Evolutionary conservation across 176 grass and related monocot species (phyloP).

Genomic region (Cymbopogon citratus): DNA sequence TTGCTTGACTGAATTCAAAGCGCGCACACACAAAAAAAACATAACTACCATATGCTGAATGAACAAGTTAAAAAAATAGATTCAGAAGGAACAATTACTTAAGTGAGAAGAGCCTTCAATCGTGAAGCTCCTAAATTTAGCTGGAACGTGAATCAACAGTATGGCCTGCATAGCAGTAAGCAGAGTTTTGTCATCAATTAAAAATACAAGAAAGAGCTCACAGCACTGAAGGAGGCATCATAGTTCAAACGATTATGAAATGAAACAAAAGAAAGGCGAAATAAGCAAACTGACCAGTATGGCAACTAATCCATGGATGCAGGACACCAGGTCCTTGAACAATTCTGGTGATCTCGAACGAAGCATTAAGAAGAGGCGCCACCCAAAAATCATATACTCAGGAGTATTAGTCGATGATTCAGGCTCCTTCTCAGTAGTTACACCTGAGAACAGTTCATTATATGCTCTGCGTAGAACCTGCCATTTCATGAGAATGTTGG

Average conservation of each 20-base stretch:
- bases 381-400: slow-evolving; percentile 69
- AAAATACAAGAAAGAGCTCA: neutral
- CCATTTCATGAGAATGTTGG: neutral
- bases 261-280: neutral
- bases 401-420: slow-evolving; percentile 24
- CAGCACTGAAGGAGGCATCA: neutral
- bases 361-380: slow-evolving; percentile 81
- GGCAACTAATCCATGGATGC: slow-evolving; percentile 79
- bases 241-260: slow-evolving; percentile 10
- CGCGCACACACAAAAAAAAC: slow-evolving; percentile 18
- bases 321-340: slow-evolving; percentile 86
- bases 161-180: slow-evolving; percentile 60
- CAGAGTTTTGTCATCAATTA: neutral
- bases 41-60: slow-evolving; percentile 11
- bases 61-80: slow-evolving; percentile 16
- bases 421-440: slow-evolving; percentile 31
- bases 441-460: slow-evolving; percentile 64
- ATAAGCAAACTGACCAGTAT: slow-evolving; percentile 63
- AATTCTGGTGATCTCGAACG: slow-evolving; percentile 51
- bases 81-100: slow-evolving; percentile 44
- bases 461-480: slow-evolving; percentile 84
- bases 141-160: slow-evolving; percentile 82
- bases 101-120: slow-evolving; percentile 69
- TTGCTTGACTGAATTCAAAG: slow-evolving; percentile 68
- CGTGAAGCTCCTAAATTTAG: slow-evolving; percentile 63